Evolutionary conservation across 1,284 basidiomycete genomes (phyloP).

Genomic region (Heterobasidion irregulare): DNA sequence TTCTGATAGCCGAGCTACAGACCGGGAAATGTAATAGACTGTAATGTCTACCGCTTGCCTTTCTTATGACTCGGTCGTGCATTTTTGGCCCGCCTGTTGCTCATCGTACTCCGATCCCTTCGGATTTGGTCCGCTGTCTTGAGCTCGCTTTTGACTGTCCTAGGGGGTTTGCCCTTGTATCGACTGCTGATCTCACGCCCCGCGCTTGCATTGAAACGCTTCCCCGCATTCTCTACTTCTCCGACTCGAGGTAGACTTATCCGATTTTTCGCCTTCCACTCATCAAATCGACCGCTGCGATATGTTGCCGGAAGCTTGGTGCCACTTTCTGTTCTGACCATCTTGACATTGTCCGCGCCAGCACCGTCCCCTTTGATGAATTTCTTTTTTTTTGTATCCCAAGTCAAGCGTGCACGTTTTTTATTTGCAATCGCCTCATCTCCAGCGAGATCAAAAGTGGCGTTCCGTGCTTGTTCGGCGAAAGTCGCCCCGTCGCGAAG

Average conservation of each 20-base stretch:
- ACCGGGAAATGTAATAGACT: no score
- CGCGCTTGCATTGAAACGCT: constrained; percentile 33
- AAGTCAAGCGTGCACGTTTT: constrained; percentile 56
- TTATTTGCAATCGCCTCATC: constrained; percentile 65
- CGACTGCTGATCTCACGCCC: constrained; percentile 27
- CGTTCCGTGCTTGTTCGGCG: constrained; percentile 74
- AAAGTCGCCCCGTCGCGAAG: constrained; percentile 81
- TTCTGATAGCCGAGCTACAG: constrained; percentile 16
- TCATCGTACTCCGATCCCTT: constrained; percentile 55
- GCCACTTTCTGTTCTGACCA: constrained; percentile 92
- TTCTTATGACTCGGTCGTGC: constrained; percentile 55
- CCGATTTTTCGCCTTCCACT: constrained; percentile 83
- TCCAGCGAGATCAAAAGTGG: constrained; percentile 78
- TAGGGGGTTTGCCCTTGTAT: constrained; percentile 50
- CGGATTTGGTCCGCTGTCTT: constrained; percentile 82
- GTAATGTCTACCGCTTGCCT: constrained; percentile 31
- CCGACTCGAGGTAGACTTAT: constrained; percentile 73
- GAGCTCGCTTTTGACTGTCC: constrained; percentile 68
- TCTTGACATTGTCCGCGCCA: constrained; percentile 91
- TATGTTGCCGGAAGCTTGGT: constrained; percentile 90
- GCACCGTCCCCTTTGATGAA: constrained; percentile 82
- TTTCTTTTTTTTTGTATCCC: constrained; percentile 97
- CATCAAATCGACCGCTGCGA: constrained; percentile 89
- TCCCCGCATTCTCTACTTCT: constrained; percentile 53
- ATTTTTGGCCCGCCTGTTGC: constrained; percentile 67